phyloP scores from a whole-genome alignment of 1,284 basidiomycete species.

The Cutaneotrichosporon spelunceum region DNA sequence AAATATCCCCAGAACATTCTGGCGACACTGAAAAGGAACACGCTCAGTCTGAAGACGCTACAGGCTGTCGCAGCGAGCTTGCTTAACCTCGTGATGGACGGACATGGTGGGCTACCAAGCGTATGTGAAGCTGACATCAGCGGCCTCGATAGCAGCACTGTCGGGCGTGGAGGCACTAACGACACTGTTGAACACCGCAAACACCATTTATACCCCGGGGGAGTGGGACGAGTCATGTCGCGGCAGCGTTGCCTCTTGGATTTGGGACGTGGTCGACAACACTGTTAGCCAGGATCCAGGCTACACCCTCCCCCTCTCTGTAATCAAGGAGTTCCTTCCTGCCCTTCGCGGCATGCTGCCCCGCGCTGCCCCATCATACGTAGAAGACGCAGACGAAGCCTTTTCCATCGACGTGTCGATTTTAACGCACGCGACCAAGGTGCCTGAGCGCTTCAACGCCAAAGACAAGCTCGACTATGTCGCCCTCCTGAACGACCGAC shows the following conservation, averaged over 20 bases:
- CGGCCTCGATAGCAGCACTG: neutral
- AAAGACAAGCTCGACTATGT: slow-evolving; percentile 14
- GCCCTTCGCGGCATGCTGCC: neutral
- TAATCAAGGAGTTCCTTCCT: slow-evolving; percentile 10
- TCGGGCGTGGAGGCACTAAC: neutral
- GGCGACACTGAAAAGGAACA: neutral
- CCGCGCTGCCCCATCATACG: neutral
- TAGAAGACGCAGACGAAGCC: slow-evolving; percentile 2
- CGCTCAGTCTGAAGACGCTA: neutral
- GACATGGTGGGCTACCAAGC: slow-evolving; percentile 31
- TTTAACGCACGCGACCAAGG: slow-evolving; percentile 7
- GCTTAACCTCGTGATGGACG: slow-evolving; percentile 35
- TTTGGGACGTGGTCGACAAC: slow-evolving; percentile 9
- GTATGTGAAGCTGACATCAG: neutral
- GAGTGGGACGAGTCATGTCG: neutral
- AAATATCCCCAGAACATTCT: slow-evolving; percentile 20
- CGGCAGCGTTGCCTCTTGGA: neutral
- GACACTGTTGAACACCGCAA: neutral
- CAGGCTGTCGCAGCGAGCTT: slow-evolving; percentile 33
- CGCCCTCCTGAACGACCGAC: slow-evolving; percentile 6
- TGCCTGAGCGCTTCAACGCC: slow-evolving; percentile 13
- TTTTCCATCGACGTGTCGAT: slow-evolving; percentile 9
- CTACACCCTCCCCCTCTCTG: neutral
- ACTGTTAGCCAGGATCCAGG: neutral
- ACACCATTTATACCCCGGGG: slow-evolving; percentile 8